A percentile compares a stretch with the other conserved stretches of the same genome.
Evolutionary conservation across 345 rosid genomes (phyloP).

Genomic region (Cardiospermum halicacabum): DNA sequence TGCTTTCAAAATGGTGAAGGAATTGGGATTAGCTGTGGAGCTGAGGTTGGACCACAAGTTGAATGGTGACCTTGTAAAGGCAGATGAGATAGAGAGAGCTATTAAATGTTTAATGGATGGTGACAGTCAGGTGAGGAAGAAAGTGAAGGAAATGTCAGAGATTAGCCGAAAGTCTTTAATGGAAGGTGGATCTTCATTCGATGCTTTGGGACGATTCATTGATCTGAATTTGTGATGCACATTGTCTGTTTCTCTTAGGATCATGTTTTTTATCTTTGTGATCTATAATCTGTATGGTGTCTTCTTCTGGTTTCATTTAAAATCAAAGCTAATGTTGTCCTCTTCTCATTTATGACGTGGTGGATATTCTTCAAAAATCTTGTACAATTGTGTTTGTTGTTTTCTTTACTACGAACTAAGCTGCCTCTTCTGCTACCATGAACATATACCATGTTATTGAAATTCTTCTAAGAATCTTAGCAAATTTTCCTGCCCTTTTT

Average conservation of each 20-base stretch:
- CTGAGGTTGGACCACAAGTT: background rate
- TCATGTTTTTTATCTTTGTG: background rate
- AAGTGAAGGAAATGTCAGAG: slow-evolving; percentile 16
- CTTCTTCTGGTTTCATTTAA: too few species aligned
- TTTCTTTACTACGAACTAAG: too few species aligned
- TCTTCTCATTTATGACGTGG: too few species aligned
- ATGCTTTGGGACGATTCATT: slow-evolving; percentile 13
- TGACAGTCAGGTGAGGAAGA: slow-evolving; percentile 3
- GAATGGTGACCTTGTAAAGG: background rate
- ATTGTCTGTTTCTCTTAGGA: too few species aligned
- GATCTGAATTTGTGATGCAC: background rate
- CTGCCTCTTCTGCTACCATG: too few species aligned
- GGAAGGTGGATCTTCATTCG: slow-evolving; percentile 31
- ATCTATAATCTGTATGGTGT: background rate
- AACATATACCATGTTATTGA: too few species aligned
- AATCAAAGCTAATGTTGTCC: too few species aligned
- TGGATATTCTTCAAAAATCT: too few species aligned
- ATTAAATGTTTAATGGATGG: slow-evolving; percentile 23
- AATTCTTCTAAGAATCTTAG: too few species aligned
- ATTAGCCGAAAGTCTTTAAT: slow-evolving; percentile 5
- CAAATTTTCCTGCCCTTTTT: too few species aligned
- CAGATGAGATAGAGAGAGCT: slow-evolving; percentile 25
- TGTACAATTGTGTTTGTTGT: too few species aligned
- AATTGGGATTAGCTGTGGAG: slow-evolving; percentile 22
- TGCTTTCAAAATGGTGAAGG: slow-evolving; percentile 22